These are phyloP conservation scores for Sarocladium strictum DNA, from an alignment of 2,329 filamentous ascomycete species.

Conservation along the genomic window DNA sequence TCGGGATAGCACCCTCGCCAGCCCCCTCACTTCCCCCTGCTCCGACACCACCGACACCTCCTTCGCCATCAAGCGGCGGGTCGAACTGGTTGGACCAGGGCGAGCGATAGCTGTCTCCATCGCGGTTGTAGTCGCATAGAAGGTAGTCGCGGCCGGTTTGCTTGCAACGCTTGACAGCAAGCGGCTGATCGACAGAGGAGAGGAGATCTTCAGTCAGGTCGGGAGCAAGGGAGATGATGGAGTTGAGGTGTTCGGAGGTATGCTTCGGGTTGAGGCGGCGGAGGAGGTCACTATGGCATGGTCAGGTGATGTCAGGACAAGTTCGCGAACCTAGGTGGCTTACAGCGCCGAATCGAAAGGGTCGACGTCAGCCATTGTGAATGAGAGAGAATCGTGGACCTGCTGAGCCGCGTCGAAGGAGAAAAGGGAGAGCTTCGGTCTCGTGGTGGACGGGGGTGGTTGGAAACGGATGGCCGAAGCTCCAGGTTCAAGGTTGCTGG, in stretches of 20 bases:
- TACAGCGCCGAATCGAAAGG: constrained; percentile 75
- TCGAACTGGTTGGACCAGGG: constrained; percentile 99
- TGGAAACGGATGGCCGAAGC: constrained; percentile 3
- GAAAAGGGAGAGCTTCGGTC: neutral
- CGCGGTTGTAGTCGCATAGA: constrained; percentile 98
- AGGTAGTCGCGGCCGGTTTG: constrained; percentile 92
- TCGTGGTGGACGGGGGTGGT: neutral
- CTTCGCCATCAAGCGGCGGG: constrained; percentile 63
- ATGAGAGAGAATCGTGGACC: neutral
- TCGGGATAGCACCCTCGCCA: constrained; percentile 78
- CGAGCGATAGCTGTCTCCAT: constrained; percentile 94
- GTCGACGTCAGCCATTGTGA: constrained; percentile 48
- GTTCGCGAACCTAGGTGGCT: constrained; percentile 21
- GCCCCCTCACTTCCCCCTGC: constrained; percentile 52
- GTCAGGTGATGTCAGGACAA: constrained; percentile 9
- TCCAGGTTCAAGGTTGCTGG: neutral
- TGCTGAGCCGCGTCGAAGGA: neutral
- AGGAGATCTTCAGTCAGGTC: constrained; percentile 96
- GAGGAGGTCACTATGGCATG: constrained; percentile 74
- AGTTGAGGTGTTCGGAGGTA: constrained; percentile 80
- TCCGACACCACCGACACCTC: constrained; percentile 41
- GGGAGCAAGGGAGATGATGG: constrained; percentile 82
- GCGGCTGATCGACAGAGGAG: constrained; percentile 93
- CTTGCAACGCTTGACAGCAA: constrained; percentile 77
- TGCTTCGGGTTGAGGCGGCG: constrained; percentile 94